These are phyloP conservation scores for Xylaria flabelliformis DNA, from an alignment of 495 filamentous ascomycete species.

Conservation along the genomic window DNA sequence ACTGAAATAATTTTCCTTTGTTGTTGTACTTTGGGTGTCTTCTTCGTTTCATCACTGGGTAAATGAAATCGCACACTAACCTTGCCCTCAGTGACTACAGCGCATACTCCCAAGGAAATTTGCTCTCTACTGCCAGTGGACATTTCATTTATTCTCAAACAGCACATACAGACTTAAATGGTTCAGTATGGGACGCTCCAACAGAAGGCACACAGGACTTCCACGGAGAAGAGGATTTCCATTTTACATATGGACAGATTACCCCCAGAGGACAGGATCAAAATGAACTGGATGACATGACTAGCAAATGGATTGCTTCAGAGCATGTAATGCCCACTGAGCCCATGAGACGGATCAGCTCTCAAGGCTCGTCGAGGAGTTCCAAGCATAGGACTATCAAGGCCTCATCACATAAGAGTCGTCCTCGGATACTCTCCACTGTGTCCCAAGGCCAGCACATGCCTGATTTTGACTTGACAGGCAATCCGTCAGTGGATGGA, in stretches of 20 bases:
- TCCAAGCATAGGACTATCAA: slow-evolving; percentile 55
- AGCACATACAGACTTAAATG: slow-evolving; percentile 57
- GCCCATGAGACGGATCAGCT: slow-evolving; percentile 56
- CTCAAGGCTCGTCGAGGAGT: slow-evolving; percentile 55
- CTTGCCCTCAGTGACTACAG: slow-evolving; percentile 57
- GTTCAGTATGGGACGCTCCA: slow-evolving; percentile 59
- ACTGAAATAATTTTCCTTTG: slow-evolving; percentile 43
- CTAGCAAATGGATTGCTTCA: slow-evolving; percentile 51
- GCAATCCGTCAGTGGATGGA: slow-evolving; percentile 55
- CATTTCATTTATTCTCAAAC: slow-evolving; percentile 62
- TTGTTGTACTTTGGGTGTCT: slow-evolving; percentile 38
- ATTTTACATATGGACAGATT: slow-evolving; percentile 55
- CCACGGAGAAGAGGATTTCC: slow-evolving; percentile 57
- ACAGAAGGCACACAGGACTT: slow-evolving; percentile 62
- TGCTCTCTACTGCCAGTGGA: slow-evolving; percentile 55
- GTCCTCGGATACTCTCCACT: slow-evolving; percentile 51
- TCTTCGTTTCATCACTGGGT: slow-evolving; percentile 42
- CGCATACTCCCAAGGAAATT: slow-evolving; percentile 53
- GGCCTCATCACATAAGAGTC: slow-evolving; percentile 51
- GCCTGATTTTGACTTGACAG: slow-evolving; percentile 57
- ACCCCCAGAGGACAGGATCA: slow-evolving; percentile 57
- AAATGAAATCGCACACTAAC: slow-evolving; percentile 59
- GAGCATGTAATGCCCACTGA: slow-evolving; percentile 46
- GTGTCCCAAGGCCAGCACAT: slow-evolving; percentile 53
- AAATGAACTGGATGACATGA: slow-evolving; percentile 53